A percentile compares a stretch with the other conserved stretches of the same genome.
phyloP scores from a whole-genome alignment of 176 grass and related monocot species.

The bread wheat (Triticum aestivum) region IWGSC_CS_RefSeq_v2.1 NC_057799.1:405442024-405442523 shows the following conservation, averaged over 20 bases:
- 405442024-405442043: neutral
- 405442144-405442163: too few species aligned
- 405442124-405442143: too few species aligned
- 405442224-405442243: too few species aligned
- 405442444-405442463: neutral
- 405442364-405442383: neutral
- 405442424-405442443: neutral
- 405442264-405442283: too few species aligned
- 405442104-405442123: neutral
- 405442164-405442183: too few species aligned
- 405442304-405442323: too few species aligned
- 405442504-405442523: neutral
- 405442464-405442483: neutral
- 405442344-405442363: neutral
- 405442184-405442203: too few species aligned
- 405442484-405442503: neutral
- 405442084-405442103: neutral
- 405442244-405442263: too few species aligned
- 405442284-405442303: too few species aligned
- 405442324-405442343: neutral
- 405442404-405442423: slow-evolving; percentile 25
- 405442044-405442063: slow-evolving; percentile 30
- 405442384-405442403: neutral
- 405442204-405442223: too few species aligned
- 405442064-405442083: slow-evolving; percentile 20